Evolutionary conservation across 108 stramenopile species (phyloP).

Genomic region (Skeletonema marinoi): DNA sequence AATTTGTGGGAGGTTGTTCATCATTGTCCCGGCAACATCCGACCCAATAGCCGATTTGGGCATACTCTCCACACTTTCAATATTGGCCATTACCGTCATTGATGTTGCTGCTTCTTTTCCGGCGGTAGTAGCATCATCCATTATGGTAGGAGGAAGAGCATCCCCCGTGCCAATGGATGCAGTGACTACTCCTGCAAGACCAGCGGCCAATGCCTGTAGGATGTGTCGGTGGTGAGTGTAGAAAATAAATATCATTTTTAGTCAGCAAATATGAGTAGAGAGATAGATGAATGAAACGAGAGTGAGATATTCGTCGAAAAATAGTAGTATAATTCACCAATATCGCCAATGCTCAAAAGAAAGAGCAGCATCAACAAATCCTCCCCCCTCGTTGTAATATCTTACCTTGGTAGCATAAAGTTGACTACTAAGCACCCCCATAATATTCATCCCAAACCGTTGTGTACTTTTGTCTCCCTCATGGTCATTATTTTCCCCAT

Average conservation of each 20-base stretch:
- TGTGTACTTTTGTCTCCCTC: background rate
- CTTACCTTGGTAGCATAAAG: conserved; percentile 5
- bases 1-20: background rate
- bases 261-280: too few species aligned
- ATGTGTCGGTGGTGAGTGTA: background rate
- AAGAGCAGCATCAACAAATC: background rate
- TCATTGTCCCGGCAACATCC: background rate
- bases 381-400: background rate
- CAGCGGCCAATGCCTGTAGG: background rate
- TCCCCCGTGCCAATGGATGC: background rate
- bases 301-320: too few species aligned
- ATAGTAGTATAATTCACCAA: too few species aligned
- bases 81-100: background rate
- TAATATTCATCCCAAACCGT: background rate
- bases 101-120: background rate
- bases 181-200: background rate
- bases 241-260: too few species aligned
- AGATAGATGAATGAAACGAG: too few species aligned
- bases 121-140: background rate
- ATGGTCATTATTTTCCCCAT: background rate
- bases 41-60: background rate
- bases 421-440: background rate
- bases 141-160: background rate
- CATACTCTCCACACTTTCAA: background rate
- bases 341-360: too few species aligned